These are phyloP conservation scores for Hypoxylon sp. DNA, from an alignment of 2,329 filamentous ascomycete species.

Conservation along the genomic window DNA sequence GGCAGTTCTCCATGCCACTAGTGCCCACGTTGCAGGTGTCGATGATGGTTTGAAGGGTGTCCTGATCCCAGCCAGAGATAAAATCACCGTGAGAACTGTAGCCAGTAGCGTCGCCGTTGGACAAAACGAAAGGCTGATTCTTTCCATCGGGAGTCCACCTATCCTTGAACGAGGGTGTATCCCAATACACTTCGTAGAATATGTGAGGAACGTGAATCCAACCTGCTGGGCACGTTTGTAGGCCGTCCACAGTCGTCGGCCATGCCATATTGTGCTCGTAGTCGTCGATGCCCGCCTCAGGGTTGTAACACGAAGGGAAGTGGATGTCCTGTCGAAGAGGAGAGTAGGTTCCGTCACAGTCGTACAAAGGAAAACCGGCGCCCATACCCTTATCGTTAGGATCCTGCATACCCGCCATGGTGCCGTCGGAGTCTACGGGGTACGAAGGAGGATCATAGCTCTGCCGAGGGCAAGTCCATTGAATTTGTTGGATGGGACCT, in stretches of 20 bases:
- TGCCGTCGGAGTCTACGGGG: conserved; percentile 69
- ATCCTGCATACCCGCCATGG: conserved; percentile 68
- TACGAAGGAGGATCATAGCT: conserved; percentile 67
- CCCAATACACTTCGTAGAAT: conserved; percentile 74
- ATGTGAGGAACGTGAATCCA: conserved; percentile 70
- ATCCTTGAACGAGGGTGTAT: conserved; percentile 67
- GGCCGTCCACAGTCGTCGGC: conserved; percentile 66
- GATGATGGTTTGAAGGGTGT: conserved; percentile 76
- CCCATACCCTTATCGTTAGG: conserved; percentile 69
- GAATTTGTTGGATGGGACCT: conserved; percentile 68
- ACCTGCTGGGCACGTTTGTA: conserved; percentile 69
- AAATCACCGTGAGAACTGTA: conserved; percentile 82
- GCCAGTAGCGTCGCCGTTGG: conserved; percentile 79
- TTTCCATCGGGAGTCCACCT: conserved; percentile 70
- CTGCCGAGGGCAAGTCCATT: conserved; percentile 73
- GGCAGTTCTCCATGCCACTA: conserved; percentile 74
- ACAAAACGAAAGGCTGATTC: conserved; percentile 75
- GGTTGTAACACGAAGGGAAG: conserved; percentile 83
- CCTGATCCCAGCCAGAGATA: conserved; percentile 78
- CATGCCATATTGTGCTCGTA: conserved; percentile 77
- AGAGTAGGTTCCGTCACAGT: conserved; percentile 75
- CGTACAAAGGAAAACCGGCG: conserved; percentile 77
- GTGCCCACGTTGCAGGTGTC: conserved; percentile 75
- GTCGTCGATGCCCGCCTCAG: conserved; percentile 70
- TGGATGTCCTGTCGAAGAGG: conserved; percentile 77